Conservation (phyloP, 768 basidiomycete genomes). For the Roridomyces roridus region DNA sequence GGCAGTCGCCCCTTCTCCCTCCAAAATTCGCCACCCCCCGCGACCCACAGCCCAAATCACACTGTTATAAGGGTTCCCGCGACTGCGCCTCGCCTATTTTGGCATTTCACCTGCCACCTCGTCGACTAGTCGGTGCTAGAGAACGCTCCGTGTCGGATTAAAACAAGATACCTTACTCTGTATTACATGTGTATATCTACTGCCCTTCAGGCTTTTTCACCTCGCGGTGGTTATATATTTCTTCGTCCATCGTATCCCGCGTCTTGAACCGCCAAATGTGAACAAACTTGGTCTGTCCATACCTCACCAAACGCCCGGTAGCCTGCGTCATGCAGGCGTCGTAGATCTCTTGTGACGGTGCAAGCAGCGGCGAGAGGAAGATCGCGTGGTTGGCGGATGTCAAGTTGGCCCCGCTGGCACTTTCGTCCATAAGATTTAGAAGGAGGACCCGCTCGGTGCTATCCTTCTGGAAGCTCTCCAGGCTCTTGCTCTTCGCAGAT, state of each 20-base stretch:
- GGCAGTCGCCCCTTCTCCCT: too few relatives aligned
- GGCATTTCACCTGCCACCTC: too few relatives aligned
- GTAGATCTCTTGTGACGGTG: slow-evolving; percentile 83
- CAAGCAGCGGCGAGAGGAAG: slow-evolving; percentile 91
- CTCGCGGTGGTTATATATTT: slow-evolving; percentile 71
- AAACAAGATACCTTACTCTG: too few relatives aligned
- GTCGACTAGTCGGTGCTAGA: too few relatives aligned
- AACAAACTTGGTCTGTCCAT: slow-evolving; percentile 82
- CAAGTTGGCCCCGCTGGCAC: slow-evolving; percentile 91
- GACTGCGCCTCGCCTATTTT: too few relatives aligned
- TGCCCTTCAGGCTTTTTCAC: neutral
- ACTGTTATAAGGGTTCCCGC: too few relatives aligned
- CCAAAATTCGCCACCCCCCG: too few relatives aligned
- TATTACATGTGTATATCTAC: too few relatives aligned
- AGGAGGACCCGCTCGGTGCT: slow-evolving; percentile 82
- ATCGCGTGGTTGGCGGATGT: slow-evolving; percentile 94
- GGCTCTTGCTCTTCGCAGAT: slow-evolving; percentile 76
- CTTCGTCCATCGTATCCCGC: slow-evolving; percentile 87
- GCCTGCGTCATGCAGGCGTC: slow-evolving; percentile 85
- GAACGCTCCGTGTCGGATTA: too few relatives aligned
- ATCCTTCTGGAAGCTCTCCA: slow-evolving; percentile 86
- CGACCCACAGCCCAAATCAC: too few relatives aligned
- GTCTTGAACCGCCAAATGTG: slow-evolving; percentile 85
- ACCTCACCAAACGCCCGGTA: slow-evolving; percentile 83
- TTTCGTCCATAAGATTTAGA: slow-evolving; percentile 93